phyloP scores from a whole-genome alignment of 495 filamentous ascomycete genomes.

The Xylaria castorea region DNA sequence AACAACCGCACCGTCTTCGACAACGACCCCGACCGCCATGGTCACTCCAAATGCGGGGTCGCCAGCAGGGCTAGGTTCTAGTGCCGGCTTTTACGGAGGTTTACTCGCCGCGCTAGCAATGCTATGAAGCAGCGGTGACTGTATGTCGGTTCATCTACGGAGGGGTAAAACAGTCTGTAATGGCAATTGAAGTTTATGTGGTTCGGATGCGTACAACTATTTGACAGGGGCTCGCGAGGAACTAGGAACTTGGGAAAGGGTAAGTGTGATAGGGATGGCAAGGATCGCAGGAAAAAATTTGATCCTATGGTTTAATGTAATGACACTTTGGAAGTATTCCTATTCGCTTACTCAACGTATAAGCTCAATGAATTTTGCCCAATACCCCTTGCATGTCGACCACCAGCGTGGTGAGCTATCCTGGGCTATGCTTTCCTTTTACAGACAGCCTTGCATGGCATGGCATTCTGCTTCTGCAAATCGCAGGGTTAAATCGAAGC shows the following conservation, averaged over 20 bases:
- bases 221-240: background rate
- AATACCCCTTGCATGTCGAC: constrained; percentile 2
- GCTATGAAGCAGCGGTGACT: constrained; percentile 10
- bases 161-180: constrained; percentile 4
- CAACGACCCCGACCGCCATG: constrained; percentile 1
- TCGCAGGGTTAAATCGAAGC: constrained; percentile 3
- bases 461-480: background rate
- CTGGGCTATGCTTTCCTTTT: background rate
- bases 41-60: constrained; percentile 19
- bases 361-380: constrained; percentile 2
- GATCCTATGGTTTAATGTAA: background rate
- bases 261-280: background rate
- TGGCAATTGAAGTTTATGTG: background rate
- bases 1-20: constrained; percentile 2
- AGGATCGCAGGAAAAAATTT: background rate
- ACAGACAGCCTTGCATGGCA: constrained; percentile 2
- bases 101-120: constrained; percentile 25
- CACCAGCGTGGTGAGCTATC: background rate
- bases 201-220: background rate
- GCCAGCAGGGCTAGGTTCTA: background rate
- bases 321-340: background rate
- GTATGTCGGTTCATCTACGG: background rate
- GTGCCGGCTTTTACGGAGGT: constrained; percentile 17
- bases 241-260: background rate
- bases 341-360: constrained; percentile 11